Percentiles rank a stretch among this genome's conserved stretches.
Evolutionary conservation across 2,329 filamentous ascomycete species (phyloP).

Genomic region (Fusarium annulatum): DNA sequence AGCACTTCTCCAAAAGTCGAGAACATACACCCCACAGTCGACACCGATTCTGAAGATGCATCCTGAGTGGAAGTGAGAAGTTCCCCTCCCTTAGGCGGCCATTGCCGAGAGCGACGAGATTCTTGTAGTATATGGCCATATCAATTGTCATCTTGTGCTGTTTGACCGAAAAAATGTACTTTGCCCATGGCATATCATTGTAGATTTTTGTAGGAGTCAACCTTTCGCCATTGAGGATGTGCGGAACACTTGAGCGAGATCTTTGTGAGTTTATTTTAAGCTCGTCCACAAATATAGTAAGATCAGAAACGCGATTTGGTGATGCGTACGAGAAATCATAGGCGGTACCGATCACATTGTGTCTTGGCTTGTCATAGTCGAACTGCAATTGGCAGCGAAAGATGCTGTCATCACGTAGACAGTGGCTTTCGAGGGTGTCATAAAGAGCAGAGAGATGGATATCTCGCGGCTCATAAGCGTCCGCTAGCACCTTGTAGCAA

Average conservation of each 20-base stretch:
- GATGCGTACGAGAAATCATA: not conserved
- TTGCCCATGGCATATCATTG: not conserved
- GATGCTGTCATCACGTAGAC: not conserved
- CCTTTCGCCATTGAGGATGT: not conserved
- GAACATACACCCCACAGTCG: not conserved
- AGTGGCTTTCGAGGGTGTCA: not conserved
- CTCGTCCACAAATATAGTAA: not conserved
- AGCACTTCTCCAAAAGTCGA: not conserved
- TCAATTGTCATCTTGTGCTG: accelerated
- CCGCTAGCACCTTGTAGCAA: not conserved
- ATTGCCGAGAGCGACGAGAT: not conserved
- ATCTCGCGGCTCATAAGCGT: not conserved
- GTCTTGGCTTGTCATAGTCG: not conserved
- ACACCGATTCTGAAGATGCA: not conserved
- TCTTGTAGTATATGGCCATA: not conserved
- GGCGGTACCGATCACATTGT: not conserved
- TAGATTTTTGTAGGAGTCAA: not conserved
- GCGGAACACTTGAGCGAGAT: not conserved
- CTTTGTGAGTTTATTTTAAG: not conserved
- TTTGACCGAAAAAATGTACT: not conserved
- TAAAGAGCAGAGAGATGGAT: not conserved
- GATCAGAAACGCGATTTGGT: not conserved
- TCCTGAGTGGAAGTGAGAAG: not conserved
- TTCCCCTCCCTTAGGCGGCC: not conserved
- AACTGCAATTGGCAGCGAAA: accelerated